phyloP scores from a whole-genome alignment of 2,329 filamentous ascomycete genomes.

The Trichophyton benhamiae region DNA sequence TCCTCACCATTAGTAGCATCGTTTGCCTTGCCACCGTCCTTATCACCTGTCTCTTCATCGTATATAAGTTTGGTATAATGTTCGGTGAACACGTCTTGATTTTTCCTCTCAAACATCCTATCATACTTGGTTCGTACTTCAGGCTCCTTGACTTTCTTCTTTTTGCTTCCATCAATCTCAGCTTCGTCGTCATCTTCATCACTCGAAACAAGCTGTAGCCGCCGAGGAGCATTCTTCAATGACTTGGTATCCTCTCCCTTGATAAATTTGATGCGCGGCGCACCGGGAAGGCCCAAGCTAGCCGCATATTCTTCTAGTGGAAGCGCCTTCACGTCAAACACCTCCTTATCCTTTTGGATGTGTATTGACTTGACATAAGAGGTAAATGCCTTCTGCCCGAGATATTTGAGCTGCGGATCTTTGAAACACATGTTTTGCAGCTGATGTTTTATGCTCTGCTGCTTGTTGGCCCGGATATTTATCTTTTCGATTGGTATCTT shows the following conservation, averaged over 20 bases:
- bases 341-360: constrained; percentile 79
- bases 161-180: constrained; percentile 30
- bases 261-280: constrained; percentile 84
- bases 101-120: constrained; percentile 92
- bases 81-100: constrained; percentile 87
- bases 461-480: constrained; percentile 79
- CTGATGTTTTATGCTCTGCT: constrained; percentile 69
- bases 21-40: constrained; percentile 25
- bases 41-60: constrained; percentile 40
- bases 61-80: constrained; percentile 82
- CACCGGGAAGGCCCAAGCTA: constrained; percentile 77
- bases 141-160: constrained; percentile 50
- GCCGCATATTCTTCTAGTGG: constrained; percentile 75
- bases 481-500: constrained; percentile 81
- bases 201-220: constrained; percentile 49
- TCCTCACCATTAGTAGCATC: constrained; percentile 49
- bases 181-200: constrained; percentile 40
- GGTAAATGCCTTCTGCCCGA: constrained; percentile 91
- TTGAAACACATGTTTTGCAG: constrained; percentile 94
- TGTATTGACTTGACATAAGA: constrained; percentile 77
- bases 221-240: constrained; percentile 72
- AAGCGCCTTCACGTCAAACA: constrained; percentile 73
- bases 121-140: constrained; percentile 89
- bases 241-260: constrained; percentile 80
- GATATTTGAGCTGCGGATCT: constrained; percentile 82